Conservation (phyloP, 2,329 filamentous ascomycete genomes). For the Phyllosticta paracitricarpa region DNA sequence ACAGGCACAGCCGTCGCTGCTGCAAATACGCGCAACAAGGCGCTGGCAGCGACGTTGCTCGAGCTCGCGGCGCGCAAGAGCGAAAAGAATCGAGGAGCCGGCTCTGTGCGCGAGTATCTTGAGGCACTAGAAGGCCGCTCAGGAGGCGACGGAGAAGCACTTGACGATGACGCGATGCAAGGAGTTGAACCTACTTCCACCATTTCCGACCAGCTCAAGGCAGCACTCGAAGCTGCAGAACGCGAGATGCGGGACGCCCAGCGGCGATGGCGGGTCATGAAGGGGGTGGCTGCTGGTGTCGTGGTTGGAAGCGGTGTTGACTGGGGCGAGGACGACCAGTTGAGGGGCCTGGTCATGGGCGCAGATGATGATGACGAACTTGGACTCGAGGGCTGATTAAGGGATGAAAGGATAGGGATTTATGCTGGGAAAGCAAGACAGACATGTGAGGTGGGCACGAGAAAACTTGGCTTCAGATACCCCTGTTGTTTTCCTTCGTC, state of each 20-base stretch:
- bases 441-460: neutral
- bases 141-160: neutral
- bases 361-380: conserved; percentile 49
- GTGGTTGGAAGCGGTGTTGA: conserved; percentile 74
- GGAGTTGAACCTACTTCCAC: neutral
- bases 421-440: no score
- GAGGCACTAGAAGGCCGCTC: conserved; percentile 30
- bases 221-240: conserved; percentile 48
- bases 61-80: conserved; percentile 42
- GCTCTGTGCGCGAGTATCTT: neutral
- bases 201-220: neutral
- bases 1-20: conserved; percentile 50
- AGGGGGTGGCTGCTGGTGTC: conserved; percentile 67
- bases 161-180: neutral
- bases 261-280: conserved; percentile 63
- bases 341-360: conserved; percentile 53
- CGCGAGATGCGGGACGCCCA: conserved; percentile 51
- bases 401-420: neutral
- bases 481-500: neutral
- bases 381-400: neutral
- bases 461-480: neutral
- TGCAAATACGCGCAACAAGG: conserved; percentile 50
- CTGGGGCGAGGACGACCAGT: conserved; percentile 58
- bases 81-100: neutral
- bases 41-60: conserved; percentile 53